These are phyloP conservation scores for Papiliotrema terrestris DNA, from an alignment of 1,284 basidiomycete genomes.

Conservation along the genomic window DNA sequence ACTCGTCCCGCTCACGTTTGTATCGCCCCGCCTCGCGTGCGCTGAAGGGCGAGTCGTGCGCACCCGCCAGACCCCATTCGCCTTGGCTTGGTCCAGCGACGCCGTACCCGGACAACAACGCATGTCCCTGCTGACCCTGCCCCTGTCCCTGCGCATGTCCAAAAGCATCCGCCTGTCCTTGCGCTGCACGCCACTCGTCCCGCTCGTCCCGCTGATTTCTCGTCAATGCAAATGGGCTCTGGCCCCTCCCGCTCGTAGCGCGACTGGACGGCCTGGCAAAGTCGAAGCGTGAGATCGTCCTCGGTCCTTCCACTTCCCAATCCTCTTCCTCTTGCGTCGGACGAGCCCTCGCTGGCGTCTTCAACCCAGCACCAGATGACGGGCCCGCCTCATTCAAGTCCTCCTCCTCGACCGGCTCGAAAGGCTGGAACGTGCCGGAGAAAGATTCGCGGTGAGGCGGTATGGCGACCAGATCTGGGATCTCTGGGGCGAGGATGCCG, in stretches of 20 bases:
- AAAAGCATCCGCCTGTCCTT: constrained; percentile 1
- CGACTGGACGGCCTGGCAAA: constrained; percentile 63
- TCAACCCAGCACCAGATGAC: not conserved
- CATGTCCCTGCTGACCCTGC: not conserved
- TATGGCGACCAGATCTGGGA: constrained; percentile 16
- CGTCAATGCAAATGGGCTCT: constrained; percentile 24
- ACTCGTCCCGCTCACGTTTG: constrained; percentile 10
- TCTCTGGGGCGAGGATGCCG: constrained; percentile 24
- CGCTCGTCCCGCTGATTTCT: not conserved
- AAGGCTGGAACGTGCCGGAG: constrained; percentile 25
- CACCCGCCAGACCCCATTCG: not conserved
- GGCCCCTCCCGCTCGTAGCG: constrained; percentile 14
- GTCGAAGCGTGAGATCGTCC: constrained; percentile 74
- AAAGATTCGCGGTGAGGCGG: constrained; percentile 9
- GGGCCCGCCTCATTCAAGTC: not conserved
- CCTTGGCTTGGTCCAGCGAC: not conserved
- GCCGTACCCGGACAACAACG: not conserved
- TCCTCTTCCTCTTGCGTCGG: constrained; percentile 53
- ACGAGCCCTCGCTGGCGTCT: not conserved
- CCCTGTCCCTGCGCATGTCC: not conserved
- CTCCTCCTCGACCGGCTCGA: constrained; percentile 14
- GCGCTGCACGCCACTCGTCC: not conserved
- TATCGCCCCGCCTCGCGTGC: not conserved
- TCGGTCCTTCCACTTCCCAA: constrained; percentile 55
- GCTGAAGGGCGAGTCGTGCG: not conserved